phyloP scores from a whole-genome alignment of 495 filamentous ascomycete genomes.

The Physcia stellaris region DNA sequence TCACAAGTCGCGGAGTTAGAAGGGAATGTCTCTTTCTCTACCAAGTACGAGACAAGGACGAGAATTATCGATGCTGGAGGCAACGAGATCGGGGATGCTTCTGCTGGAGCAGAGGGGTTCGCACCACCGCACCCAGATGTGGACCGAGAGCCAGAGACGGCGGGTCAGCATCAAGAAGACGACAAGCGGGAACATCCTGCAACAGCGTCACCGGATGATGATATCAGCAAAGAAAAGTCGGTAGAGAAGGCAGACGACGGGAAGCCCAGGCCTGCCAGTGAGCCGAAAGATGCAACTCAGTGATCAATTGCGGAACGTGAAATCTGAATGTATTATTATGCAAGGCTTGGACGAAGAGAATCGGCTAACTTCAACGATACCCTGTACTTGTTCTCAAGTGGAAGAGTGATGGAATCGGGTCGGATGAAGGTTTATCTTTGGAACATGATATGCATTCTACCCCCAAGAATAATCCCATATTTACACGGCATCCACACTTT shows the following conservation, averaged over 20 bases:
- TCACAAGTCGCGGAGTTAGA: conserved; percentile 68
- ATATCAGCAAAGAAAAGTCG: conserved; percentile 50
- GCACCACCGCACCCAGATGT: conserved; percentile 79
- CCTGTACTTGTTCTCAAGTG: too few relatives aligned
- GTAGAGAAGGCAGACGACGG: conserved; percentile 39
- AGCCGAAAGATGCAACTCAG: conserved; percentile 54
- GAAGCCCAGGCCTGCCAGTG: conserved; percentile 59
- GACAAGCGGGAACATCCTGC: conserved; percentile 21
- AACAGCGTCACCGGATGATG: conserved; percentile 30
- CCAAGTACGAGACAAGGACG: conserved; percentile 82
- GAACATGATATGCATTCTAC: too few relatives aligned
- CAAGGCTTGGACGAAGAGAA: too few relatives aligned
- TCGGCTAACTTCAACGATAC: too few relatives aligned
- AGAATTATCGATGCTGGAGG: conserved; percentile 65
- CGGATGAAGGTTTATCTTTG: too few relatives aligned
- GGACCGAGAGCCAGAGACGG: conserved; percentile 54
- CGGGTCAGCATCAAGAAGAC: conserved; percentile 15
- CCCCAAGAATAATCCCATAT: background rate
- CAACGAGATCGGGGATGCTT: conserved; percentile 46
- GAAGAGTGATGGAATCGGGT: too few relatives aligned
- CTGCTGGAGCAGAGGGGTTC: conserved; percentile 29
- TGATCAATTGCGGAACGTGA: conserved; percentile 8
- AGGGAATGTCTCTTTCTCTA: conserved; percentile 89
- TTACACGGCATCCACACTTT: too few relatives aligned
- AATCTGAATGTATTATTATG: conserved; percentile 4